Evolutionary conservation across 768 basidiomycete species (phyloP).

Genomic region (Podaxis rugospora): DNA sequence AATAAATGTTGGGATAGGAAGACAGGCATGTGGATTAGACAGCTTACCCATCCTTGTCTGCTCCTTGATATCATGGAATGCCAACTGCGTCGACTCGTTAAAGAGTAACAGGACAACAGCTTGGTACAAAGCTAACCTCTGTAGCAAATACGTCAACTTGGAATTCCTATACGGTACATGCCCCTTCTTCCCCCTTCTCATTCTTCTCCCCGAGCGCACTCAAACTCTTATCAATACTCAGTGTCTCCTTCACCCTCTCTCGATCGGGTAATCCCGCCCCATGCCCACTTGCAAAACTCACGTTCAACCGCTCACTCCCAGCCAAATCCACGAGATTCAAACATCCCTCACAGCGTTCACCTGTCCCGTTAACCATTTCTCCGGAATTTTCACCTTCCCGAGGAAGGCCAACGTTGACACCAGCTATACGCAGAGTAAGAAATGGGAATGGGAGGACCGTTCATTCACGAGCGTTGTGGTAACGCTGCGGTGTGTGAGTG

Average conservation of each 20-base stretch:
- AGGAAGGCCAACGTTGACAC: constrained; percentile 52
- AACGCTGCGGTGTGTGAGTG: constrained; percentile 77
- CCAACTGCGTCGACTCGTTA: constrained; percentile 59
- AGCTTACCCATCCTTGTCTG: constrained; percentile 69
- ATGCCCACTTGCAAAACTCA: constrained; percentile 46
- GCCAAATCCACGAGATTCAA: constrained; percentile 94
- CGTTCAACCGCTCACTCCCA: constrained; percentile 85
- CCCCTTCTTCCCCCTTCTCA: constrained; percentile 45
- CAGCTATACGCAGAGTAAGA: constrained; percentile 82
- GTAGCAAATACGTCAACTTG: constrained; percentile 89
- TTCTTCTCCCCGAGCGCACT: constrained; percentile 82
- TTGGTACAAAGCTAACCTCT: constrained; percentile 93
- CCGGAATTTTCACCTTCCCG: background rate
- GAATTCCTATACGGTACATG: constrained; percentile 95
- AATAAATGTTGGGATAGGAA: constrained; percentile 20
- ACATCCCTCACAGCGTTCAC: constrained; percentile 77
- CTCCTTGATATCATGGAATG: constrained; percentile 63
- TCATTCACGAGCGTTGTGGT: constrained; percentile 95
- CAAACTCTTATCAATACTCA: constrained; percentile 88
- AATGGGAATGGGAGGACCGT: constrained; percentile 89
- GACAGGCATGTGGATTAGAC: background rate
- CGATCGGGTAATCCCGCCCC: constrained; percentile 51
- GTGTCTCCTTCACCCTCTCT: constrained; percentile 86
- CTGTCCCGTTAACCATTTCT: constrained; percentile 34
- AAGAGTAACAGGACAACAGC: constrained; percentile 83